Evolutionary conservation across 2,329 filamentous ascomycete genomes (phyloP).

Genomic region (Decorospora gaudefroyi): DNA sequence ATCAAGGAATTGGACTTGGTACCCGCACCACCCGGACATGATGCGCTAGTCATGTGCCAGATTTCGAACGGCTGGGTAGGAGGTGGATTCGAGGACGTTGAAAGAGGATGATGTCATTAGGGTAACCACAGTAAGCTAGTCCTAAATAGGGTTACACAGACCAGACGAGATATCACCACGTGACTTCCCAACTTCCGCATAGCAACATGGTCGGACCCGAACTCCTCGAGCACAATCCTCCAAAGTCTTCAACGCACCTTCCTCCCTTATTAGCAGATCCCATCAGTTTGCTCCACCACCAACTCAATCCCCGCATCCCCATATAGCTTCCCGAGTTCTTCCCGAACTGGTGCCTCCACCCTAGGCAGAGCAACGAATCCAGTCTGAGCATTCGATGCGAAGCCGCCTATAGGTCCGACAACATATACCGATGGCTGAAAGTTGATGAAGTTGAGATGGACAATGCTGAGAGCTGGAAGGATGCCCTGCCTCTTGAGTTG

Average conservation of each 20-base stretch:
- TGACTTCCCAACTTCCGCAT: neutral
- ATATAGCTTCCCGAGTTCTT: neutral
- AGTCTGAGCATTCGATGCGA: neutral
- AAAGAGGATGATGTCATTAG: conserved; percentile 5
- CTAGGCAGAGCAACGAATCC: neutral
- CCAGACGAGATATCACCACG: neutral
- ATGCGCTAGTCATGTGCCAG: too few species aligned
- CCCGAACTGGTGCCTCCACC: neutral
- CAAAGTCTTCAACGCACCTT: neutral
- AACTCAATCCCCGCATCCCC: neutral
- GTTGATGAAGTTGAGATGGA: neutral
- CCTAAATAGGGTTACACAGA: neutral
- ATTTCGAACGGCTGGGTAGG: too few species aligned
- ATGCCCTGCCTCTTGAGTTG: neutral
- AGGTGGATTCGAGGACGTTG: neutral
- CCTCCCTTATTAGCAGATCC: neutral
- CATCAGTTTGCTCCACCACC: neutral
- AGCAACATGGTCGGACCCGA: too few species aligned
- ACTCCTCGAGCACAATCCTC: neutral
- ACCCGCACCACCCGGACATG: too few species aligned
- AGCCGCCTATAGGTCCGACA: neutral
- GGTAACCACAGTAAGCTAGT: conserved; percentile 3
- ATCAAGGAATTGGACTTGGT: too few species aligned
- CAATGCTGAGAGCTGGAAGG: neutral
- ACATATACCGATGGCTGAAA: neutral